phyloP scores from a whole-genome alignment of 805 yeast species.

The Yamadazyma laniorum region DNA sequence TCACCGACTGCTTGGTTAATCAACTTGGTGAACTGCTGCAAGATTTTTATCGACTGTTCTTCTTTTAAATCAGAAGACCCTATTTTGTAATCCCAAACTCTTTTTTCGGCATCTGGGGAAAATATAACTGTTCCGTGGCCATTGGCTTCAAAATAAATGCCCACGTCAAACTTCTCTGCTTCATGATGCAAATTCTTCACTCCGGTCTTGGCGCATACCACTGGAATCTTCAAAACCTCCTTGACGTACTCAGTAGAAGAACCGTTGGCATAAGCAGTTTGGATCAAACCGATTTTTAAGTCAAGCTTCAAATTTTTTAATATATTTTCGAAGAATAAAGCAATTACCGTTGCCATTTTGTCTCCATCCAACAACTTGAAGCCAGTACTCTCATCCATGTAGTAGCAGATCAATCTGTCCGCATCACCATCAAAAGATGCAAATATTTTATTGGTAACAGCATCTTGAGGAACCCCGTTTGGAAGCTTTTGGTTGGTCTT shows the following conservation, averaged over 20 bases:
- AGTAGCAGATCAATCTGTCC: slow-evolving; percentile 86
- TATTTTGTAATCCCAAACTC: slow-evolving; percentile 27
- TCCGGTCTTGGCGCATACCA: slow-evolving; percentile 89
- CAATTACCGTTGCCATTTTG: slow-evolving; percentile 83
- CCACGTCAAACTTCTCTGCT: slow-evolving; percentile 79
- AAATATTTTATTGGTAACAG: slow-evolving; percentile 43
- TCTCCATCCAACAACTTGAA: slow-evolving; percentile 85
- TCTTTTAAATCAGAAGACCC: slow-evolving; percentile 43
- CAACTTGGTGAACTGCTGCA: slow-evolving; percentile 61
- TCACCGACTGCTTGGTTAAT: slow-evolving; percentile 99
- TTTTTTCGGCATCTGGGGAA: slow-evolving; percentile 47
- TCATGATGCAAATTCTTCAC: slow-evolving; percentile 96
- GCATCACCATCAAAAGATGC: slow-evolving; percentile 98
- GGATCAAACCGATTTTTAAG: slow-evolving; percentile 75
- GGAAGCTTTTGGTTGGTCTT: slow-evolving; percentile 87
- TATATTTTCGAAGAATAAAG: slow-evolving; percentile 58
- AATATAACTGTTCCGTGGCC: slow-evolving; percentile 98
- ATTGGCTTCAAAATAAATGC: slow-evolving; percentile 95
- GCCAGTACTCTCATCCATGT: slow-evolving; percentile 31
- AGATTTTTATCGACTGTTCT: slow-evolving; percentile 47
- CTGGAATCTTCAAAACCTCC: slow-evolving; percentile 66
- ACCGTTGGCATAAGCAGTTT: slow-evolving; percentile 98
- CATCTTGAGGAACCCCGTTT: slow-evolving; percentile 38
- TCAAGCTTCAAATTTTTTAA: slow-evolving; percentile 47
- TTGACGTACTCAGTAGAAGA: slow-evolving; percentile 73